phyloP scores from a whole-genome alignment of 768 basidiomycete species.

The Phlebiopsis gigantea region DNA sequence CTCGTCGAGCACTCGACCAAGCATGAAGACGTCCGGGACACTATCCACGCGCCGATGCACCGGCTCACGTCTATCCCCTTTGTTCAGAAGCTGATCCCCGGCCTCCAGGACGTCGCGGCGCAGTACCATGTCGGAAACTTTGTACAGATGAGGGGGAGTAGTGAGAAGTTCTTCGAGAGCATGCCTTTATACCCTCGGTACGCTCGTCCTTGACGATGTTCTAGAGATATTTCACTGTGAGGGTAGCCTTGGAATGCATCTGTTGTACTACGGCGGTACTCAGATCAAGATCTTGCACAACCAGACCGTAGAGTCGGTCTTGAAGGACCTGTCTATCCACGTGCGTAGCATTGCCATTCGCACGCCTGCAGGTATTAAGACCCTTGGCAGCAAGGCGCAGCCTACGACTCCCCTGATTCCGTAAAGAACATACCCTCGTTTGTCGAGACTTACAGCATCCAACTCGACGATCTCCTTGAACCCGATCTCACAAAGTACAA shows the following conservation, averaged over 20 bases:
- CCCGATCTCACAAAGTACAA: slow-evolving; percentile 58
- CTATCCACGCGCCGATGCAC: slow-evolving; percentile 32
- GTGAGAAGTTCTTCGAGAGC: slow-evolving; percentile 57
- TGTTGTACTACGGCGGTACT: slow-evolving; percentile 58
- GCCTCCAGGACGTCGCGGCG: slow-evolving; percentile 47
- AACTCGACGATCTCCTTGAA: slow-evolving; percentile 54
- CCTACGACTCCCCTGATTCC: slow-evolving; percentile 50
- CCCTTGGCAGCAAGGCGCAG: slow-evolving; percentile 41
- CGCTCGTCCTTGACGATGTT: slow-evolving; percentile 8
- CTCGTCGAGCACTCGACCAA: slow-evolving; percentile 33
- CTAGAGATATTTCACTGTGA: neutral
- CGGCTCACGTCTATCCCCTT: slow-evolving; percentile 25
- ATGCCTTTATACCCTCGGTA: slow-evolving; percentile 68
- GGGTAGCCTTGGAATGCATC: slow-evolving; percentile 62
- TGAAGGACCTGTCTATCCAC: slow-evolving; percentile 51
- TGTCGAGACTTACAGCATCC: slow-evolving; percentile 48
- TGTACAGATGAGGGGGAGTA: slow-evolving; percentile 42
- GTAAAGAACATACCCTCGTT: slow-evolving; percentile 50
- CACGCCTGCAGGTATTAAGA: neutral
- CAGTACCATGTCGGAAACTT: slow-evolving; percentile 57
- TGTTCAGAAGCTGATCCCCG: slow-evolving; percentile 47
- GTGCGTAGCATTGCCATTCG: slow-evolving; percentile 21
- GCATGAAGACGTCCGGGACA: slow-evolving; percentile 20
- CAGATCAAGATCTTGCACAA: slow-evolving; percentile 45
- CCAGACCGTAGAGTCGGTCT: slow-evolving; percentile 41